Evolutionary conservation across 345 rosid species (phyloP).

Genomic region (Eucalyptus erythrocorys): DNA sequence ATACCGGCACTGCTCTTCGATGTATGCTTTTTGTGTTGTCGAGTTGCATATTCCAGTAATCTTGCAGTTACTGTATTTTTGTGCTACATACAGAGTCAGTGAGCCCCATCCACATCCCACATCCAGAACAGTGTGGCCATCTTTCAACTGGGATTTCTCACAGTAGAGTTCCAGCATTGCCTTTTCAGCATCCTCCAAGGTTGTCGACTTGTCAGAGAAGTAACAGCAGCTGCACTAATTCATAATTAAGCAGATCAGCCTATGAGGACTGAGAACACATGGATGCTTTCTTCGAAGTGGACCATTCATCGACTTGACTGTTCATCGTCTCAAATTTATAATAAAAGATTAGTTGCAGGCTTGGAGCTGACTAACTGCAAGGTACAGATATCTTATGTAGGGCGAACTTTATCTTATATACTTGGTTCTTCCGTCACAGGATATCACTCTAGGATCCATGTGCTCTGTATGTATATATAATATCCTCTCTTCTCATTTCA

Average conservation of each 20-base stretch:
- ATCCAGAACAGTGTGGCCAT: constrained; percentile 74
- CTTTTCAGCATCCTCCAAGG: constrained; percentile 76
- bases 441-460: neutral
- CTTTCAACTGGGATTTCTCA: constrained; percentile 50
- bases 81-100: constrained; percentile 58
- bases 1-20: constrained; percentile 62
- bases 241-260: neutral
- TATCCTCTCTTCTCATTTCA: neutral
- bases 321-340: neutral
- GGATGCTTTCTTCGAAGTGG: neutral
- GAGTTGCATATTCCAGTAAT: constrained; percentile 86
- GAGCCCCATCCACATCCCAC: constrained; percentile 97
- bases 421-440: neutral
- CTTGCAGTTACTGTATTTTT: constrained; percentile 53
- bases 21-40: constrained; percentile 49
- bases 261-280: neutral
- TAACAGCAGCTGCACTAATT: constrained; percentile 48
- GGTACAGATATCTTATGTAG: neutral
- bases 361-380: neutral
- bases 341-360: neutral
- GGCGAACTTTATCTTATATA: neutral
- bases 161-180: constrained; percentile 68
- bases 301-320: neutral
- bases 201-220: constrained; percentile 37
- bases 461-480: neutral